These are phyloP conservation scores for Phtheirospermum japonicum DNA, from an alignment of 257 asterid genomes.

Conservation along the genomic window DNA sequence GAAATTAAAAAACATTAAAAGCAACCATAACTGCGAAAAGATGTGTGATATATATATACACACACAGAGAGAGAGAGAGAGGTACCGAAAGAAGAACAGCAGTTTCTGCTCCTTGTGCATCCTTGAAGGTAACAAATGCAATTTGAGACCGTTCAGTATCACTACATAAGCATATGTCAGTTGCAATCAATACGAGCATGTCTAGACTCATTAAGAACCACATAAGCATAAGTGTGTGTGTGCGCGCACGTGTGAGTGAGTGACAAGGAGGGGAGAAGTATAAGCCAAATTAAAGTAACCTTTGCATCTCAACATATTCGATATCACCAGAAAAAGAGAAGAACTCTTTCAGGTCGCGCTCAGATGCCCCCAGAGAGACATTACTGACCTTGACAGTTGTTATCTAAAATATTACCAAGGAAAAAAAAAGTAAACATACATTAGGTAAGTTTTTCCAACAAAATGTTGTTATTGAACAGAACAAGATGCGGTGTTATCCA, in stretches of 20 bases:
- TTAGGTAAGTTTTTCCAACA: constrained; percentile 9
- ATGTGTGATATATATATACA: no score
- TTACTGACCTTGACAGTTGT: constrained; percentile 87
- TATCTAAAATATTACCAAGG: constrained; percentile 36
- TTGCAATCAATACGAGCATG: constrained; percentile 16
- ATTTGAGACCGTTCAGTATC: constrained; percentile 81
- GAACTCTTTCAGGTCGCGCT: constrained; percentile 81
- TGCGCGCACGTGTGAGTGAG: neutral
- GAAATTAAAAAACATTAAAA: neutral
- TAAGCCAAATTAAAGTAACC: constrained; percentile 40
- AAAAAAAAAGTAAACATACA: constrained; percentile 20
- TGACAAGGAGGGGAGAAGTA: constrained; percentile 13
- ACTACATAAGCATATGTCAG: constrained; percentile 39
- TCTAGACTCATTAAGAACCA: neutral
- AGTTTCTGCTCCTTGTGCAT: constrained; percentile 92
- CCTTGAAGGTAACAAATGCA: constrained; percentile 94
- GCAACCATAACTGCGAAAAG: neutral
- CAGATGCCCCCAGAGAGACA: constrained; percentile 82
- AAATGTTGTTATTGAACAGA: neutral
- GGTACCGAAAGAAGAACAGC: constrained; percentile 95
- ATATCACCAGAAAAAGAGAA: constrained; percentile 95
- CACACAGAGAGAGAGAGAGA: no score
- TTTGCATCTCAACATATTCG: constrained; percentile 84
- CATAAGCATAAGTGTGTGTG: neutral
- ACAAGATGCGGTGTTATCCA: neutral